Conservation (phyloP, 2,329 filamentous ascomycete species). For the Neofusicoccum parvum region DNA sequence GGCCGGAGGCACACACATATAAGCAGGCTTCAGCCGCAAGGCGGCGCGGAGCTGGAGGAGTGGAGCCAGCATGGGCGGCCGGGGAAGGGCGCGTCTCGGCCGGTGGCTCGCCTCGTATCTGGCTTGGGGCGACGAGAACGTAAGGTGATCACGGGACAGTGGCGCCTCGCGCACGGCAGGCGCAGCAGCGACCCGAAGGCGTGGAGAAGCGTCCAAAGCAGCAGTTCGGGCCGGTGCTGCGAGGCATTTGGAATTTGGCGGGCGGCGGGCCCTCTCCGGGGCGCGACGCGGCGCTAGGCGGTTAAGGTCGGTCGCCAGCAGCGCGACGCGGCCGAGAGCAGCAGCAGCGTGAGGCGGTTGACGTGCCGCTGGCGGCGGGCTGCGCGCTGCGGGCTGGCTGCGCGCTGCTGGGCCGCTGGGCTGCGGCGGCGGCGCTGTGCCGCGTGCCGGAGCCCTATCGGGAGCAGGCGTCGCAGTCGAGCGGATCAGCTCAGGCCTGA, state of each 20-base stretch:
- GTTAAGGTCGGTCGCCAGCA: no score
- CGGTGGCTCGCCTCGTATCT: neutral
- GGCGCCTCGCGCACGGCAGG: neutral
- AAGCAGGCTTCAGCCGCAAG: constrained; percentile 9
- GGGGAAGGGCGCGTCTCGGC: neutral
- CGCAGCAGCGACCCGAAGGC: constrained; percentile 4
- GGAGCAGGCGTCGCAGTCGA: neutral
- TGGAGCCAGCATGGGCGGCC: neutral
- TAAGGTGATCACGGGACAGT: constrained; percentile 5
- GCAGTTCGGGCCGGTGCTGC: constrained; percentile 19
- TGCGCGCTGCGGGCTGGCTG: no score
- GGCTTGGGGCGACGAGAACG: neutral
- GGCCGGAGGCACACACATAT: neutral
- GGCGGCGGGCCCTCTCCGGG: neutral
- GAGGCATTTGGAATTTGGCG: constrained; percentile 6
- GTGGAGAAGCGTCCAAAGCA: neutral
- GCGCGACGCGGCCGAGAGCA: no score
- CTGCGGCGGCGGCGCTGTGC: neutral
- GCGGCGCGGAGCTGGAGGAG: neutral
- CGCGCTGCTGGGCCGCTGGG: neutral
- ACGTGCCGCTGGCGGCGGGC: no score
- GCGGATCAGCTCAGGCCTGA: constrained; percentile 7
- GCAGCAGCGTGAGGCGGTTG: no score
- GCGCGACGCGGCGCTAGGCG: neutral
- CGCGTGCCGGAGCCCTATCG: neutral